Evolutionary conservation across 371 early-diverging fungal genomes (phyloP), one percentile per base, ranked within the genome.

Genomic region (Batkoa obscura): DNA sequence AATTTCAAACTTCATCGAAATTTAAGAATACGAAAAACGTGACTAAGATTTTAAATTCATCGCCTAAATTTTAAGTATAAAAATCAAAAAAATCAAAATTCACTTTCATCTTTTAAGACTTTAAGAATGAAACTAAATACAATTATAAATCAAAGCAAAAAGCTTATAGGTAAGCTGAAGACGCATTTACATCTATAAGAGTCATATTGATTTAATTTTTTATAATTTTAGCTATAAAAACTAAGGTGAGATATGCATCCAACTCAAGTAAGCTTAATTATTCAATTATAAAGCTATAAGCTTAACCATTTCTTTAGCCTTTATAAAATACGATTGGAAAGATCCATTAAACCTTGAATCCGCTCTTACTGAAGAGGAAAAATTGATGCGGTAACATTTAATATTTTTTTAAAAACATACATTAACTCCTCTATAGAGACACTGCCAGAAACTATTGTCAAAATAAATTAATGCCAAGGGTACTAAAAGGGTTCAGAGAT

Each of bases 401-500:
- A n/a, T n/a, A n/a, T n/a, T n/a, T 43, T n/a, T 23, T 35, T 3
- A 9, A 50, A 38, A 10, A 30, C n/a, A 6, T 17, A n/a, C 47
- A 12, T 47, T 30, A 6, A 36, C 3, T 34, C 13, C 54, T n/a
- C 33, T 23, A 2, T 59, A 76, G 88, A 59, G 94, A 93, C 63
- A 68, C 85, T 33, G 94, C 93, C 4, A 75, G 74, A 46, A 72
- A 83, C 46, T 96, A 94, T 68, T 87, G 88, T 60, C 94, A 95
- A 60, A 75, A 74, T 37, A 85, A 88, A 61, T 81, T 96, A 38
- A 67, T 86, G 60, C 90, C 93, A 8, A 72, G 97, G 30, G 81
- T 96, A 9, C 64, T 82, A 41, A 62, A 82, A 52, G 95, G 91
- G 33, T 81, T 82, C 70, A 83, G 94, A 39, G 64, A 84, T 54